Evolutionary conservation across 2,329 filamentous ascomycete species (phyloP), one percentile per base, ranked within the genome.

Genomic region (Sporothrix euskadiensis): DNA sequence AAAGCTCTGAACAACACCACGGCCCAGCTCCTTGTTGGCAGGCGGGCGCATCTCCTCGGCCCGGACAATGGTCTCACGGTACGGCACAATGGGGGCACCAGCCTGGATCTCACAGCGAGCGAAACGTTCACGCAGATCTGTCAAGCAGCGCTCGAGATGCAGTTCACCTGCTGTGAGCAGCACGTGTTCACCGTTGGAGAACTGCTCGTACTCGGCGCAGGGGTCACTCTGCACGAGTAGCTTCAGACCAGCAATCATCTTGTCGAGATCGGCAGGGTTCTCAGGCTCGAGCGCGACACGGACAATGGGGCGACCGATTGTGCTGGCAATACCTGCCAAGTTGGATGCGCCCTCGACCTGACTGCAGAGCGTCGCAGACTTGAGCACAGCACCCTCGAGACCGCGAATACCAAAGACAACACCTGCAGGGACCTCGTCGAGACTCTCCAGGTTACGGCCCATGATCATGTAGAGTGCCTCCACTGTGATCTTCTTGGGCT

Each of bases 371-470:
- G 96, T 99, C 14, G 94, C 96, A 0, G 94, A 97, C 81, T 99
- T 99, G 72, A 99, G 86, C n/a, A 99, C 91, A 75, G 80, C 79
- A 19, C 94, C 95, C 79, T 96, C 94, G 0, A 99, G 88, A 1
- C 96, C 96, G 44, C 91, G 94, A 72, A 99, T 96, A 32, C 96
- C 96, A 79, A 99, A 98, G 4, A 99, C 92, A 8, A 97, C 94
- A 59, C 96, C 96, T 0, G 96, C 95, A 6, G 95, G 95, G 0
- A 98, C 95, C 0, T 91, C 92, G 19, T 89, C 88, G 0, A 99
- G 87, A 0, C 91, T 88, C 79, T 98, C 95, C 4, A 99, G 85
- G 74, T 92, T 92, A 74, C 95, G 88, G 41, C 96, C 96, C 96
- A 99, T 99, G 71, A 99, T 89, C 80, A 99, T 90, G 81, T 99